Base-by-base conservation (phyloP, 768 basidiomycete species). In the Mycena rebaudengoi region DNA sequence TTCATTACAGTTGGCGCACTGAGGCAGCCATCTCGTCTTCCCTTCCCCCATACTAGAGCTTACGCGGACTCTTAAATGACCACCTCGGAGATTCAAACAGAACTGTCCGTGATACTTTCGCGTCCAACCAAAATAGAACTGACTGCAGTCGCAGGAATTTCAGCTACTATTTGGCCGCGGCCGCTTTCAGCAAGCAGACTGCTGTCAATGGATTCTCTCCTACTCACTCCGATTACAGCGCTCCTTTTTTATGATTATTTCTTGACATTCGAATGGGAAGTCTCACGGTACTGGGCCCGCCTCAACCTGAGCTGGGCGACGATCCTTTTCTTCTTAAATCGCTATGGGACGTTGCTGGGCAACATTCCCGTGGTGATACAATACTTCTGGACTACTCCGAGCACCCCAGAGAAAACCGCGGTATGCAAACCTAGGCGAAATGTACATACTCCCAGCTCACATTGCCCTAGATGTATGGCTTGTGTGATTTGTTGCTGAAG, bases 301-400 rank as follows among this genome's bases (percentile, higher is more conserved):
- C 5, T 40, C 2, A 18, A 62, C n/a, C 29, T 68, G 5, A 71
- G 71, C 30, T 71, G 72, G 71, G 69, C 69, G 0, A 62, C 64
- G 16, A 43, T 66, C 4, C 64, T 80, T 18, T 81, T 81, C 70
- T 73, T 77, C 44, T 14, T 70, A 25, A 81, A 78, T 55, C 79
- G 80, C 7, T 82, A 80, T 58, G 18, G 74, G 10, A 71, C 75
- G 5, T 49, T 79, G 10, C 58, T 74, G 14, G 74, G 75, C 2
- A 77, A 78, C 45, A 57, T 77, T 2, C 72, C 78, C 29, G 67
- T 74, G 32, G 60, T 75, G 4, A 18, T 71, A 2, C 69, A 75
- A 58, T 64, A 62, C 16, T 75, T 76, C 44, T 75, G 72, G 70
- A 33, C 61, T 16, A 61, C 65, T 23, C 45, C 53, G 11, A 45